Base-by-base conservation (phyloP, 495 filamentous ascomycete genomes). In the Beverwykella pulmonaria region DNA sequence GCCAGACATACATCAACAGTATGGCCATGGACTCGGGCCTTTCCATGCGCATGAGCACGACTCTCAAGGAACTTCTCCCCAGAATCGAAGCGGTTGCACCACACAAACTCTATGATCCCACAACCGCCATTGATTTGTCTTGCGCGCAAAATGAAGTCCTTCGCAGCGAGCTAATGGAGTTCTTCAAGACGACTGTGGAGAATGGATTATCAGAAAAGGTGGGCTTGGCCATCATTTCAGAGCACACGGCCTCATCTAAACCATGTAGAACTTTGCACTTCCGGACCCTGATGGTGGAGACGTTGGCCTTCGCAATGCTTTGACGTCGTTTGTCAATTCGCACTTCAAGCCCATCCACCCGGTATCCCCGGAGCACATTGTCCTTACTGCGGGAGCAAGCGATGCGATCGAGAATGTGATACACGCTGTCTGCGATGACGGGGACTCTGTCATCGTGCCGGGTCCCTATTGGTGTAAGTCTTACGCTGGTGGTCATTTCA, bases 361-460 rank as follows among this genome's bases (percentile, higher is more conserved):
- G 2, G 61, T 70, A 1, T 29, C 15, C 12, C 23, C 39, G 2
- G 61, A 70, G 41, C 67, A 70, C 22, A 61, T 70, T 1, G 61
- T 70, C 9, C 23, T 65, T 26, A 70, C 67, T 8, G 67, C 67
- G 14, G 67, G 67, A 20, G 55, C 55, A 44, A 58, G 53, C 14
- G 61, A 61, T 39, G 61, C 55, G 6, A n/a, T 70, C 44, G 67
- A 70, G 25, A 61, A 34, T 15, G n/a, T 70, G 54, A 41, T 70
- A 29, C 55, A 70, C 29, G 50, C 61, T 9, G 36, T 70, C n/a
- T 70, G 67, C 49, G 56, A 70, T 23, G 67, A 70, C 17, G 67
- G 67, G 15, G 67, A 70, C 22, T 65, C 61, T 46, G 67, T 70
- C 29, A 55, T 70, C n/a, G 53, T 70, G 9, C 67, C 67, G 5